Conservation (phyloP, 352 stramenopile genomes). For the Halophytophthora batemanensis region DNA sequence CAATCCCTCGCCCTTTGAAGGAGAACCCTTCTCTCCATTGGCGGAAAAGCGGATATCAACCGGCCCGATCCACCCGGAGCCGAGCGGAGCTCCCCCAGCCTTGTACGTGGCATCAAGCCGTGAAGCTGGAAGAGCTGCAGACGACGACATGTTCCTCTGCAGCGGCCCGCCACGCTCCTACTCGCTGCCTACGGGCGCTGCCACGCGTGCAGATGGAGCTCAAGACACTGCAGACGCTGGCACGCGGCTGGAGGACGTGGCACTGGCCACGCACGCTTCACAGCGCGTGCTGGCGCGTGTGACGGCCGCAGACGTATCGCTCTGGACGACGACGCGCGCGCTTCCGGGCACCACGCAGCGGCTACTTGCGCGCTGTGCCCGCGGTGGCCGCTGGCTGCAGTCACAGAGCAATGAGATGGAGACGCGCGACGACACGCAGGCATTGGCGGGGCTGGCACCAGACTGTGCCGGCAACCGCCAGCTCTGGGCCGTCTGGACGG, state of each 20-base stretch:
- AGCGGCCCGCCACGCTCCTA: slow-evolving; percentile 67
- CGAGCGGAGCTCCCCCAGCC: background rate
- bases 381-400: slow-evolving; percentile 24
- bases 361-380: slow-evolving; percentile 32
- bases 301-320: slow-evolving; percentile 30
- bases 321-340: slow-evolving; percentile 44
- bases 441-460: slow-evolving; percentile 1
- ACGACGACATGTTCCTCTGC: slow-evolving; percentile 60
- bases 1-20: no score
- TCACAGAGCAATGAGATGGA: slow-evolving; percentile 6
- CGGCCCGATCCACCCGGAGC: no score
- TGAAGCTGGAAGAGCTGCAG: background rate
- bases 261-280: slow-evolving; percentile 49
- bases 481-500: slow-evolving; percentile 57
- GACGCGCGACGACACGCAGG: background rate
- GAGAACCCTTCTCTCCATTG: background rate
- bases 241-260: slow-evolving; percentile 41
- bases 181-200: slow-evolving; percentile 12
- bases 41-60: background rate
- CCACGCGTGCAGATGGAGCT: slow-evolving; percentile 22
- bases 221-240: no score
- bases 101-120: background rate
- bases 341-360: slow-evolving; percentile 30
- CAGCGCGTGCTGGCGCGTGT: slow-evolving; percentile 58
- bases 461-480: slow-evolving; percentile 25